phyloP scores from a whole-genome alignment of 257 asterid species.

The Primulina tabacum region DNA sequence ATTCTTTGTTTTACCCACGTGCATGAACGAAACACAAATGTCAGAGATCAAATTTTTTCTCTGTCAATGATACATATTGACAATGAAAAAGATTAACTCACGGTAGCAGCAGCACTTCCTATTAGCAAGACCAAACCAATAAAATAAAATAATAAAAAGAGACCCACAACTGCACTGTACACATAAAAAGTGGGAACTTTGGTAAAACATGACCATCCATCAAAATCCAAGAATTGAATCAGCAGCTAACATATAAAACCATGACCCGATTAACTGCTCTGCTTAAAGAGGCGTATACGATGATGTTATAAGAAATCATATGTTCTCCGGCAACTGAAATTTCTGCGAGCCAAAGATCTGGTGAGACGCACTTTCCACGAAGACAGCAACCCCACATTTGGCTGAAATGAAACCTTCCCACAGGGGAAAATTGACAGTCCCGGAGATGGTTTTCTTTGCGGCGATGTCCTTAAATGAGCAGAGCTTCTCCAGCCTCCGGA shows the following conservation, averaged over 20 bases:
- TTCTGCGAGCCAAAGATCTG: conserved; percentile 73
- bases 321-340: conserved; percentile 54
- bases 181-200: too few species aligned
- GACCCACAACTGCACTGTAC: background rate
- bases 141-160: too few species aligned
- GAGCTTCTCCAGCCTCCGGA: conserved; percentile 68
- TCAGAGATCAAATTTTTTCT: too few species aligned
- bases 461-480: conserved; percentile 59
- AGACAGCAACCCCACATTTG: conserved; percentile 65
- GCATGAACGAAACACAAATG: background rate
- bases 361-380: conserved; percentile 50
- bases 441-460: conserved; percentile 50
- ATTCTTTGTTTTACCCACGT: background rate
- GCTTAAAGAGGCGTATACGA: background rate
- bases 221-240: background rate
- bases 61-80: too few species aligned
- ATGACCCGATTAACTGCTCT: background rate
- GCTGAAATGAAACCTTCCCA: conserved; percentile 70
- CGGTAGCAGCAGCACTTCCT: background rate
- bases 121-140: background rate
- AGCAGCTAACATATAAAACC: background rate
- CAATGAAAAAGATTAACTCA: background rate
- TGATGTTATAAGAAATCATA: conserved; percentile 22
- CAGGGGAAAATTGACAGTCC: conserved; percentile 49
- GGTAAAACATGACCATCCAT: background rate